Evolutionary conservation across 1,284 basidiomycete genomes (phyloP).

Genomic region (Cryptococcus sp.): DNA sequence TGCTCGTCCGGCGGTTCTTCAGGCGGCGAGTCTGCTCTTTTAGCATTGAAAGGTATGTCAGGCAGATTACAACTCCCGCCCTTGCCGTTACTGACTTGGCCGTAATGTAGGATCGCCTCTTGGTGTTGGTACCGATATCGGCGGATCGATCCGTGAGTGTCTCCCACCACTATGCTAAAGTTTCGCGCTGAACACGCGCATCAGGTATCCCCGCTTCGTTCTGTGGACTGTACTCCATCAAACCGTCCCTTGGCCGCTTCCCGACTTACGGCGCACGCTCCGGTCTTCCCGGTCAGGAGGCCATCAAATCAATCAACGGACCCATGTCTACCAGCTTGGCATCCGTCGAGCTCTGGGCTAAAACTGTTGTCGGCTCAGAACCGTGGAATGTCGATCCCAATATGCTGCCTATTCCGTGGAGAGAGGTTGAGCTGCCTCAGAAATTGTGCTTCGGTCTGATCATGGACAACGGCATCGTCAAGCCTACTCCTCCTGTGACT

Average conservation of each 20-base stretch:
- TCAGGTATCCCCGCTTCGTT: conserved; percentile 65
- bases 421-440: conserved; percentile 61
- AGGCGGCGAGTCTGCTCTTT: conserved; percentile 63
- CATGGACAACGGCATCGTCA: conserved; percentile 61
- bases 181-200: background rate
- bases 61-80: background rate
- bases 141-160: conserved; percentile 63
- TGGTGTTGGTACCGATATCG: conserved; percentile 70
- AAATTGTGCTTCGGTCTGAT: conserved; percentile 59
- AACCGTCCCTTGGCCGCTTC: conserved; percentile 69
- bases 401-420: conserved; percentile 66
- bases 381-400: conserved; percentile 72
- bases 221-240: conserved; percentile 67
- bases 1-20: conserved; percentile 63
- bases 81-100: background rate
- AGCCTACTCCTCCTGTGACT: conserved; percentile 70
- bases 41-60: conserved; percentile 57
- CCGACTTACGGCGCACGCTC: conserved; percentile 68
- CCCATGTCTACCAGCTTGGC: conserved; percentile 64
- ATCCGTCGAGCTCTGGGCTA: conserved; percentile 66
- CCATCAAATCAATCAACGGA: conserved; percentile 69
- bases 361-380: conserved; percentile 55
- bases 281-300: conserved; percentile 69
- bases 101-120: conserved; percentile 58
- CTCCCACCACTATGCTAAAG: background rate